Evolutionary conservation across 2,329 filamentous ascomycete genomes (phyloP).

Genomic region (Colletotrichum zoysiae): DNA sequence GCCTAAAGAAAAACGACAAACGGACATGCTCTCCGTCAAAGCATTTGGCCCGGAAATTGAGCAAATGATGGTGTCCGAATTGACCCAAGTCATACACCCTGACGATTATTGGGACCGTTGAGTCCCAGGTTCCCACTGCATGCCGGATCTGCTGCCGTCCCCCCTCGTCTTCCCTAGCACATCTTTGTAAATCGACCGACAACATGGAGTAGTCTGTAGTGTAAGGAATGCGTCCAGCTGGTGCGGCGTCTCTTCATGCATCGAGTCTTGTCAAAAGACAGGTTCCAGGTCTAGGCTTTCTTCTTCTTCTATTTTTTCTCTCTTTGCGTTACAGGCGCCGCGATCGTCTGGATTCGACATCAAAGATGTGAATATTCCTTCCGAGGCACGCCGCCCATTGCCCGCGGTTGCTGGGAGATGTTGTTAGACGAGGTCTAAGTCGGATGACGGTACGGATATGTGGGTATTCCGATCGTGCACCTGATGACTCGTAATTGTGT

Average conservation of each 20-base stretch:
- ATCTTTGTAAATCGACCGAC: constrained; percentile 26
- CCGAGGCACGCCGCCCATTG: neutral
- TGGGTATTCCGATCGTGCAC: neutral
- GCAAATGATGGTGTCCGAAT: neutral
- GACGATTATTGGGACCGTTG: neutral
- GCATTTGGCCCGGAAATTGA: neutral
- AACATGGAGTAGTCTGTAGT: neutral
- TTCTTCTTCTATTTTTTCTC: too few relatives aligned
- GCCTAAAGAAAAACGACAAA: neutral
- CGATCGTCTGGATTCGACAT: neutral
- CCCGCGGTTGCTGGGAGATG: neutral
- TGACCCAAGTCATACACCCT: constrained; percentile 1
- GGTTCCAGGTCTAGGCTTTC: neutral
- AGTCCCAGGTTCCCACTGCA: constrained; percentile 8
- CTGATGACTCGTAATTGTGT: constrained; percentile 25
- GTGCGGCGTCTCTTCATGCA: constrained; percentile 4
- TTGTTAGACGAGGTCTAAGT: too few relatives aligned
- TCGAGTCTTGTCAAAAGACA: neutral
- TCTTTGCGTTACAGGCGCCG: constrained; percentile 13
- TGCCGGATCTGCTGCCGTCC: constrained; percentile 35
- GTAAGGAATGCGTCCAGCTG: too few relatives aligned
- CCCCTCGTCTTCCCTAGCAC: neutral
- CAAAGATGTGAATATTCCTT: neutral
- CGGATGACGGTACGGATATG: neutral
- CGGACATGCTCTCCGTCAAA: neutral